Percentiles rank a stretch among this genome's conserved stretches.
Conservation (phyloP, 116 monocot genomes). For the Cymodocea nodosa region DNA sequence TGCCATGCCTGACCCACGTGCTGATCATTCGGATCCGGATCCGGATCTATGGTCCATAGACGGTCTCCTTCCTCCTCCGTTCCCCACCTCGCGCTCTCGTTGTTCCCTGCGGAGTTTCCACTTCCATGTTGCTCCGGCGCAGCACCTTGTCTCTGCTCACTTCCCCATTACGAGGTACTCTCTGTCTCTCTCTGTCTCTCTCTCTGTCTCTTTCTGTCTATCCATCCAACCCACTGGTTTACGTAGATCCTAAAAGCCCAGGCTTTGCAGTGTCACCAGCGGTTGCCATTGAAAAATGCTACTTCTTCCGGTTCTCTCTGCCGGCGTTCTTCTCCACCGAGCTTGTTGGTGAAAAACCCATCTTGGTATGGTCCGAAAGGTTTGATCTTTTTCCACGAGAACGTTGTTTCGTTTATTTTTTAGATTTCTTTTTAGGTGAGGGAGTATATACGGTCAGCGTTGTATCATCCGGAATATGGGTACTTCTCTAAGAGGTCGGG, state of each 20-base stretch:
- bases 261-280: neutral
- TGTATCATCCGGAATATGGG: conserved; percentile 79
- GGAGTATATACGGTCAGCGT: conserved; percentile 68
- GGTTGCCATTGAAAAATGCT: neutral
- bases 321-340: conserved; percentile 2
- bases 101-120: too few relatives aligned
- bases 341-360: conserved; percentile 4
- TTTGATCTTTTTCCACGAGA: neutral
- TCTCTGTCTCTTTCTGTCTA: neutral
- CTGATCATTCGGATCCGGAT: too few relatives aligned
- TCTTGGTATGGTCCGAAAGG: neutral
- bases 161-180: too few relatives aligned
- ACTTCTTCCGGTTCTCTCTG: neutral
- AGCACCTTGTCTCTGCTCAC: too few relatives aligned
- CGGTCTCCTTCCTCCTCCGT: neutral
- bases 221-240: too few relatives aligned
- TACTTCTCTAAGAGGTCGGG: conserved; percentile 85
- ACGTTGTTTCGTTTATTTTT: neutral
- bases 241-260: neutral
- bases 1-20: too few relatives aligned
- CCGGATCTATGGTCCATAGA: too few relatives aligned
- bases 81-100: too few relatives aligned
- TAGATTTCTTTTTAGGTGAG: conserved; percentile 38
- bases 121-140: too few relatives aligned
- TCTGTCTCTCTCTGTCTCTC: neutral